Base-by-base conservation (phyloP, 2,329 filamentous ascomycete species). In the Scytalidium lignicola region DNA sequence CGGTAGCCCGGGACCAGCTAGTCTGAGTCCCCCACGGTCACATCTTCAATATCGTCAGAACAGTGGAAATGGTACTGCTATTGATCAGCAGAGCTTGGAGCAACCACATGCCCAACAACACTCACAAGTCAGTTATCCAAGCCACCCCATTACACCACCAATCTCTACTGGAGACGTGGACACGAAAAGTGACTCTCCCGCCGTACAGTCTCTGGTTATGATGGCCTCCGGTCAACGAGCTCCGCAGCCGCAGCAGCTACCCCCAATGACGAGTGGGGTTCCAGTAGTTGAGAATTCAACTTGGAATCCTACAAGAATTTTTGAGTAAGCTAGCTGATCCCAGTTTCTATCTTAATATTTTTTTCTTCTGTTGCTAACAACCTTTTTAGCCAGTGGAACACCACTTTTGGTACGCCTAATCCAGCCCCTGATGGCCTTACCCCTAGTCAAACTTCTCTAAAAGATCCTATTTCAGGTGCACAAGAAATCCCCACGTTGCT, bases 301-400 rank as follows among this genome's bases (percentile, higher is more conserved):
- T 49, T 96, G 90, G 90, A 95, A 96, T 61, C 91, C 90, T 20
- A 80, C 87, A 26, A 81, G 86, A 51, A 90, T 96, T 57, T 92
- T 95, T 77, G 88, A 92, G 90, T 95, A 79, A 77, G 88, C 79
- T 43, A 13, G 15, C 20, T n/a, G n/a, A 10, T 12, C 22, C 7
- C 44, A 18, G 2, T 8, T n/a, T n/a, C n/a, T n/a, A n/a, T n/a
- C 37, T 8, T 10, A 9, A 43, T 8, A 41, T 23, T 46, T n/a
- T 3, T 15, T 40, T 19, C 6, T 10, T 41, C 10, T n/a, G 28
- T 50, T 46, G 47, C 59, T 69, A 57, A 73, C 53, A 32, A 46
- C 21, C 32, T 6, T 41, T 57, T 54, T 62, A 95, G 91, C 68
- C 90, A 96, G 74, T 97, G 92, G 91, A 91, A 95, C 69, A 85